Percentiles rank a stretch among this genome's conserved stretches.
Evolutionary conservation across 345 rosid genomes (phyloP).

Genomic region (Iberis pinnata): DNA sequence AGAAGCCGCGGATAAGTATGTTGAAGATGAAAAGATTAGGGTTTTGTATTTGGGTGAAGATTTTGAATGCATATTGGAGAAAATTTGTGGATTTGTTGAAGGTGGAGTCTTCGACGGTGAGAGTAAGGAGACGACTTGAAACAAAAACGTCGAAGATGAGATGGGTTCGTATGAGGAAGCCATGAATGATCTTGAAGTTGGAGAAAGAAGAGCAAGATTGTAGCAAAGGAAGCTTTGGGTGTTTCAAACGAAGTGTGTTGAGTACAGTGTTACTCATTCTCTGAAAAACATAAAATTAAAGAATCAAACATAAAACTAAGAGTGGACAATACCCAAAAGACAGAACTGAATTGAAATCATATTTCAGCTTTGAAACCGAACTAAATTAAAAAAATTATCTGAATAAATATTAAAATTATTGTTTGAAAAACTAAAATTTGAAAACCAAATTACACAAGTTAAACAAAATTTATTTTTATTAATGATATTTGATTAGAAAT

Average conservation of each 20-base stretch:
- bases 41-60: conserved; percentile 46
- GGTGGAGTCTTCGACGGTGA: conserved; percentile 29
- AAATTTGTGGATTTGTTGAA: conserved; percentile 19
- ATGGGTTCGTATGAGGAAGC: conserved; percentile 51
- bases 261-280: conserved; percentile 36
- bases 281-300: too few species aligned
- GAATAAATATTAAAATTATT: too few species aligned
- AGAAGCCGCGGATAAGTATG: conserved; percentile 50
- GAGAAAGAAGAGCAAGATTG: conserved; percentile 46
- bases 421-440: too few species aligned
- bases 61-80: conserved; percentile 35
- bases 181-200: conserved; percentile 60
- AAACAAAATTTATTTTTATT: too few species aligned
- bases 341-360: too few species aligned
- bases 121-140: conserved; percentile 50
- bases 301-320: neutral
- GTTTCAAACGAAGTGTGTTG: conserved; percentile 41
- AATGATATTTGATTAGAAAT: too few species aligned
- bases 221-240: conserved; percentile 49
- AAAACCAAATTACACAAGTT: too few species aligned
- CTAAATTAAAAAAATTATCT: too few species aligned
- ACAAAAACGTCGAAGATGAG: conserved; percentile 48
- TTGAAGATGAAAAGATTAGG: conserved; percentile 58
- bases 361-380: too few species aligned
- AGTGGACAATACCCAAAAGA: too few species aligned